Percentiles rank a stretch among this genome's conserved stretches.
Evolutionary conservation across 176 grass and related monocot genomes (phyloP).

Genomic region (Oryza nivara): DNA sequence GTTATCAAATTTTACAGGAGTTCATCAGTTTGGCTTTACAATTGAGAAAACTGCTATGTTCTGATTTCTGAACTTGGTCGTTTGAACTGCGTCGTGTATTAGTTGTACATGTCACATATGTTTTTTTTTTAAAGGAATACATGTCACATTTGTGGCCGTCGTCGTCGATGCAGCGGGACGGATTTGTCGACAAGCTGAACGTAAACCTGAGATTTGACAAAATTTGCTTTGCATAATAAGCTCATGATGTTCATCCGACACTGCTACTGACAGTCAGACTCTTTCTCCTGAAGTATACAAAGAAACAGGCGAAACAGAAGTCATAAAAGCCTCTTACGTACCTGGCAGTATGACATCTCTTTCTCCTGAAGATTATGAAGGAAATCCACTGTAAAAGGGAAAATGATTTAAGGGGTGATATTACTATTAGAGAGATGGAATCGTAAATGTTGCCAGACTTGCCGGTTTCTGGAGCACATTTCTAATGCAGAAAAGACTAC

Average conservation of each 20-base stretch:
- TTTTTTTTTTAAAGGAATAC: too few relatives aligned
- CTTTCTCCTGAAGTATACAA: neutral
- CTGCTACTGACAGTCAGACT: neutral
- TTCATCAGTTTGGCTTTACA: too few relatives aligned
- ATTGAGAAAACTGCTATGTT: too few relatives aligned
- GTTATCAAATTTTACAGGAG: too few relatives aligned
- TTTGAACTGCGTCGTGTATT: too few relatives aligned
- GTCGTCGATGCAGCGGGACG: neutral
- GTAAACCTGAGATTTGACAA: neutral
- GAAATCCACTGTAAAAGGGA: conserved; percentile 22
- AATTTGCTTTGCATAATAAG: neutral
- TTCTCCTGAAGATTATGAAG: neutral
- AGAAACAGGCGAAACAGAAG: too few relatives aligned
- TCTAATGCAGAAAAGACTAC: too few relatives aligned
- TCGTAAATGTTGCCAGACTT: neutral
- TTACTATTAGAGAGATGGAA: neutral
- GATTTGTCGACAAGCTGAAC: neutral
- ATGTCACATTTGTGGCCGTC: neutral
- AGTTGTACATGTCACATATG: too few relatives aligned
- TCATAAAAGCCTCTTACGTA: neutral
- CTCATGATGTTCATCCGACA: neutral
- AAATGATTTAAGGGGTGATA: neutral
- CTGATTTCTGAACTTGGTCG: too few relatives aligned
- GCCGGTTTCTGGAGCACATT: neutral
- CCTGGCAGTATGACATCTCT: neutral